Conservation (phyloP, 371 early-diverging fungal genomes). For the Mortierella sp. region DNA sequence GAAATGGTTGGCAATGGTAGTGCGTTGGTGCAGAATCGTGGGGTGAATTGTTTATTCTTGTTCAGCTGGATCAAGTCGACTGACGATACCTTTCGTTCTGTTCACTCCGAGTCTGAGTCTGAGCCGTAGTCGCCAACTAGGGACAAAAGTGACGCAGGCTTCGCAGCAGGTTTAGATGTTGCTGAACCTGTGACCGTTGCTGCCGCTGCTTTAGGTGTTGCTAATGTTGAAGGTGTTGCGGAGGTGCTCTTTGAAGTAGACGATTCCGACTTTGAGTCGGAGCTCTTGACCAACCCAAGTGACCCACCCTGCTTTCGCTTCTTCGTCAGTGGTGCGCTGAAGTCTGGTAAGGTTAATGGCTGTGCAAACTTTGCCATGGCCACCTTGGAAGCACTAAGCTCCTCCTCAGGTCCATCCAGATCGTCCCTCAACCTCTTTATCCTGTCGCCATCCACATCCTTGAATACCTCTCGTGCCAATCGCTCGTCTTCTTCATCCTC, state of each 20-base stretch:
- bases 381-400: slow-evolving; percentile 60
- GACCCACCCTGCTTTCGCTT: slow-evolving; percentile 51
- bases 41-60: background rate
- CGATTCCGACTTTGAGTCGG: background rate
- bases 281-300: slow-evolving; percentile 31
- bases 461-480: slow-evolving; percentile 73
- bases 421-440: slow-evolving; percentile 75
- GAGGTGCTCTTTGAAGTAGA: background rate
- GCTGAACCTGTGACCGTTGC: background rate
- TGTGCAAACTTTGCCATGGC: slow-evolving; percentile 53
- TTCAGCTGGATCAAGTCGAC: background rate
- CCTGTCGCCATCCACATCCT: slow-evolving; percentile 73
- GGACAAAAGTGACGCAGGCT: slow-evolving; percentile 34
- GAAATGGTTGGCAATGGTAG: too few species aligned
- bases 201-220: background rate
- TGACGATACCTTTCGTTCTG: too few species aligned
- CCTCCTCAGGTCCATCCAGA: slow-evolving; percentile 31
- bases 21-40: too few species aligned
- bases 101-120: slow-evolving; percentile 42
- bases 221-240: background rate
- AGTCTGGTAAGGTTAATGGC: slow-evolving; percentile 55
- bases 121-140: slow-evolving; percentile 44
- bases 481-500: slow-evolving; percentile 79
- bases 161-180: slow-evolving; percentile 15
- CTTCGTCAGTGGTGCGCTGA: slow-evolving; percentile 54